phyloP scores from a whole-genome alignment of 257 asterid genomes.

The Salvia miltiorrhiza region DNA sequence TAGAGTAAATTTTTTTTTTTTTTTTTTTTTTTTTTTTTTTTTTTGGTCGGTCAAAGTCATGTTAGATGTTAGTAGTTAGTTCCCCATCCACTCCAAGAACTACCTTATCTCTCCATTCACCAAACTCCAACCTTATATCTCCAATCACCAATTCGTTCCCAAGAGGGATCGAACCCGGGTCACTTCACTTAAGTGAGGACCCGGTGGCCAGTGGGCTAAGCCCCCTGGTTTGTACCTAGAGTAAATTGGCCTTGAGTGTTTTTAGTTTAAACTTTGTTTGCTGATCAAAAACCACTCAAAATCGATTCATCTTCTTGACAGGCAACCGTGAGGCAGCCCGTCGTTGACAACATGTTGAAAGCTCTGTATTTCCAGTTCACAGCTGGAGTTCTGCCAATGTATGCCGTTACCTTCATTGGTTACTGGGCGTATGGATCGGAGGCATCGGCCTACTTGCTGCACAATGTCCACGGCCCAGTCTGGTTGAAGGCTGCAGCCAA shows the following conservation, averaged over 20 bases:
- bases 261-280: not conserved
- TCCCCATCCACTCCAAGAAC: too few species aligned
- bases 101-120: too few species aligned
- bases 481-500: constrained; percentile 82
- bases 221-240: not conserved
- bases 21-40: too few species aligned
- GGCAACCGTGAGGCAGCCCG: constrained; percentile 93
- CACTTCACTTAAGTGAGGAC: too few species aligned
- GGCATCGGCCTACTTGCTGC: constrained; percentile 72
- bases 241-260: not conserved
- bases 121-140: too few species aligned
- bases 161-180: too few species aligned
- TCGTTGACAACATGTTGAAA: constrained; percentile 82
- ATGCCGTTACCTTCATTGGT: constrained; percentile 75
- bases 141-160: too few species aligned
- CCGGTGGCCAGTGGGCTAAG: too few species aligned
- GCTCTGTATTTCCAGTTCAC: constrained; percentile 90
- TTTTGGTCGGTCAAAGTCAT: too few species aligned
- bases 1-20: too few species aligned
- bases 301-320: constrained; percentile 31
- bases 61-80: too few species aligned
- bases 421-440: constrained; percentile 94
- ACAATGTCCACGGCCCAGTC: constrained; percentile 73
- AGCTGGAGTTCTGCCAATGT: constrained; percentile 77
- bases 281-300: not conserved